Base-by-base conservation (phyloP, 2,329 filamentous ascomycete genomes). In the Amphichorda felina region DNA sequence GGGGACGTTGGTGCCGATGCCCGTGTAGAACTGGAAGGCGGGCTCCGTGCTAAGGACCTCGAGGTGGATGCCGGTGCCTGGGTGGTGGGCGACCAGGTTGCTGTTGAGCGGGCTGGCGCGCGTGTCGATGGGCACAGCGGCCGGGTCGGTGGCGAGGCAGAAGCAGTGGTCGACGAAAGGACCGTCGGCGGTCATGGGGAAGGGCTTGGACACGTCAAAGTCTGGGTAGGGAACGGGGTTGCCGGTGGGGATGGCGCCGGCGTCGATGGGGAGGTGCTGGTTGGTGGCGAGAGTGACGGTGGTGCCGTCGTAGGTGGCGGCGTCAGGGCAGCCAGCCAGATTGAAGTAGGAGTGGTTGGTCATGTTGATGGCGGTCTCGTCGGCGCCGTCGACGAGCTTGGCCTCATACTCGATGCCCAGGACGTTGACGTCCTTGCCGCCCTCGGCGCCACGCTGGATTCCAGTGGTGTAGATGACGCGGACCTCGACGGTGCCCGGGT, bases 21-120 rank as follows among this genome's bases (percentile, higher is more conserved):
- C 91, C 0, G 87, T 93, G 61, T 96, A 96, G 63, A 95, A 94
- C 58, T 96, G 89, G 68, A 95, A 96, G 0, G 86, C 84, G 0
- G 91, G 91, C 65, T 96, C 89, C 0, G 89, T 96, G 64, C 84
- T 91, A 50, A 77, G 66, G 5, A 94, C 81, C 57, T 95, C 84
- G 34, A 96, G 75, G 54, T 93, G 81, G 45, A 95, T 69, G 42
- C 76, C 75, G 19, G 78, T 81, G 34, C 65, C 66, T 5, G 85
- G 75, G 56, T 95, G 85, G 56, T 72, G 72, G 39, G 91, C 82
- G 17, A 72, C 64, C 31, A 84, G 74, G 31, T 89, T 73, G 40
- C 72, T 75, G 38, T 66, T 69, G 27, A 94, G 65, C 1, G 82
- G 72, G 38, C 61, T 45, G 30, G 47, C 43, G 43, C 81, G 75